Base-by-base conservation (phyloP, 495 filamentous ascomycete species). In the Bacidia gigantensis region DNA sequence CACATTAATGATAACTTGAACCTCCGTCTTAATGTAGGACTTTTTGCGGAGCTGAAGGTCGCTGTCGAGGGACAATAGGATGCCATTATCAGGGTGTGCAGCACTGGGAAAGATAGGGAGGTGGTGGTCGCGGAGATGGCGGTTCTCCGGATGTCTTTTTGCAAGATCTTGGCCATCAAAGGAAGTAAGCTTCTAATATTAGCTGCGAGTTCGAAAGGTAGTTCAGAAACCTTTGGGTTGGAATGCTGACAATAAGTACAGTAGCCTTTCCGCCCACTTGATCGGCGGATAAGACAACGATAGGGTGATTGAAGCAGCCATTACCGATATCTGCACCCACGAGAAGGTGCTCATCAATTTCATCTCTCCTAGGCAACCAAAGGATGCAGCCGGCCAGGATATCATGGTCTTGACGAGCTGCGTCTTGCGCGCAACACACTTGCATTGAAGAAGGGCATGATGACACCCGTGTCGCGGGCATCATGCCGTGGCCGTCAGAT, bases 41-140 rank as follows among this genome's bases (percentile, higher is more conserved):
- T 47, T 53, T 35, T 48, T 48, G 2, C 43, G 51, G 12, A 53
- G 51, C 43, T 48, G 39, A 11, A 3, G 2, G 12, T 18, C 14
- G 44, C 40, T 38, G 1, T 58, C 47, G 32, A 65, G 60, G 14
- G 42, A 49, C 1, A 67, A 55, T 2, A 62, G 48, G 50, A 59
- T 59, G 9, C 54, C 58, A 38, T 64, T 64, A 46, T 67, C 61
- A 18, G 64, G 63, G 26, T 67, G 64, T 9, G 51, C n/a, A 7
- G 38, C 24, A 40, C 44, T 42, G 2, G 63, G 63, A 12, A 46
- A 50, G 49, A 65, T 67, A 0, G 63, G 64, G 22, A 67, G 54
- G 26, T 67, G 50, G 32, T 53, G 51, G 3, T 42, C 49, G 39
- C 63, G 54, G 10, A 50, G 42, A n/a, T 11, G 46, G 7, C 22